These are phyloP conservation scores for Leccinum truebloodii DNA, from an alignment of 768 basidiomycete genomes.

Conservation along the genomic window DNA sequence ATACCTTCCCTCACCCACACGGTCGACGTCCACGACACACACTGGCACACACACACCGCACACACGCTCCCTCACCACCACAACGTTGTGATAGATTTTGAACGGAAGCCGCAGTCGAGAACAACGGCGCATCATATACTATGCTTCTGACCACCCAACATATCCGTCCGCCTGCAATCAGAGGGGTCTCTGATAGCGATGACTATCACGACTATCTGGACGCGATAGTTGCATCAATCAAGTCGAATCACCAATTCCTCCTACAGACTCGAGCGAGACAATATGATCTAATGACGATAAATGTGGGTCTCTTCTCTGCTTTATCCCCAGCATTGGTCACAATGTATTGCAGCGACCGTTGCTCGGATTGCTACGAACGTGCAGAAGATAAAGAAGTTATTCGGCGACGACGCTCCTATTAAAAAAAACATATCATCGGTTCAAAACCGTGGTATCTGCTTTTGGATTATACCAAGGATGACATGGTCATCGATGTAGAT, in stretches of 20 bases:
- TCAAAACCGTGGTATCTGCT: conserved; percentile 82
- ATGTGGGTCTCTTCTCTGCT: conserved; percentile 16
- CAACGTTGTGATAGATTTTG: conserved; percentile 54
- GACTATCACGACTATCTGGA: conserved; percentile 46
- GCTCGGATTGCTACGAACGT: conserved; percentile 33
- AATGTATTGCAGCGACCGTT: conserved; percentile 18
- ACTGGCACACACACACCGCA: too few relatives aligned
- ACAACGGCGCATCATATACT: conserved; percentile 55
- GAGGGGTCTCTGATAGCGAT: conserved; percentile 18
- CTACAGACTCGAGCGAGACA: conserved; percentile 44
- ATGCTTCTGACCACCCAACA: conserved; percentile 61
- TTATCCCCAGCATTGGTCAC: conserved; percentile 2
- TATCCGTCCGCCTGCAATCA: conserved; percentile 19
- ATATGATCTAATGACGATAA: neutral
- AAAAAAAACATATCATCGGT: conserved; percentile 39
- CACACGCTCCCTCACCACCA: too few relatives aligned
- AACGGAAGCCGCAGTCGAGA: conserved; percentile 42
- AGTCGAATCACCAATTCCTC: conserved; percentile 55
- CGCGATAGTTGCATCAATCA: conserved; percentile 50
- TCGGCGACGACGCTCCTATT: conserved; percentile 38
- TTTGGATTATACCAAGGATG: conserved; percentile 73
- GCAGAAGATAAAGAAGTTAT: conserved; percentile 49
- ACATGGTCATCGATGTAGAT: conserved; percentile 85
- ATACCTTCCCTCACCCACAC: too few relatives aligned
- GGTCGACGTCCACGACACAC: too few relatives aligned